A percentile compares a stretch with the other conserved stretches of the same genome.
phyloP scores from a whole-genome alignment of 495 filamentous ascomycete species.

The Amniculicola lignicola region DNA sequence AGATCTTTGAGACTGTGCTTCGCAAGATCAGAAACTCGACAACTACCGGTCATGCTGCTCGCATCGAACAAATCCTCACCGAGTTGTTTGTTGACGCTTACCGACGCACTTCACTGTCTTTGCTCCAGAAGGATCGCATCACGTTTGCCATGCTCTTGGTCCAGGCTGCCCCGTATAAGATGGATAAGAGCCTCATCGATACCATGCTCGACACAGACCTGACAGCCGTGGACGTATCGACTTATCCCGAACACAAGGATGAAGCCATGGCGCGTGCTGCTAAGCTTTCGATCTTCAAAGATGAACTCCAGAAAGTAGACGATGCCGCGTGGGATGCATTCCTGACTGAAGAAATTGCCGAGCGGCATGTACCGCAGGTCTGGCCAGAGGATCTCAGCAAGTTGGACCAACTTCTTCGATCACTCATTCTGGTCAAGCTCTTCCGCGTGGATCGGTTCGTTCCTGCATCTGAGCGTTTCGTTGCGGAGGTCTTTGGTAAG shows the following conservation, averaged over 20 bases:
- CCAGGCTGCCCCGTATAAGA: conserved; percentile 87
- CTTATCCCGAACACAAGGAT: conserved; percentile 57
- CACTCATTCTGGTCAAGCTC: conserved; percentile 84
- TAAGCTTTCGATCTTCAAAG: conserved; percentile 70
- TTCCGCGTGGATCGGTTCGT: conserved; percentile 96
- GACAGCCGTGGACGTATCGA: conserved; percentile 75
- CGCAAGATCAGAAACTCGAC: conserved; percentile 73
- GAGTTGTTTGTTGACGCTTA: conserved; percentile 89
- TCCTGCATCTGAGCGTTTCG: conserved; percentile 83
- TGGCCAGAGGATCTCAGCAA: conserved; percentile 65
- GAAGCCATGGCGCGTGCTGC: conserved; percentile 66
- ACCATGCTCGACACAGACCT: conserved; percentile 75
- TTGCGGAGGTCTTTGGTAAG: conserved; percentile 83
- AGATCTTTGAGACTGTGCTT: conserved; percentile 94
- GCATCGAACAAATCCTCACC: conserved; percentile 81
- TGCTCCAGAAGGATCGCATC: conserved; percentile 90
- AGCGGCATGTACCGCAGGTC: conserved; percentile 74
- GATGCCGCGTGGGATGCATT: conserved; percentile 72
- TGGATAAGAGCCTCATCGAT: conserved; percentile 87
- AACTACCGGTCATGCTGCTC: conserved; percentile 69
- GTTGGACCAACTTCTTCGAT: conserved; percentile 75
- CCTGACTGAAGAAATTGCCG: conserved; percentile 79
- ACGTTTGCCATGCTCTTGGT: conserved; percentile 95
- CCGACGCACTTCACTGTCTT: conserved; percentile 84
- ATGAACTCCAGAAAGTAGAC: conserved; percentile 60